Evolutionary conservation across 2,329 filamentous ascomycete species (phyloP).

Genomic region (Aspergillus awamori): DNA sequence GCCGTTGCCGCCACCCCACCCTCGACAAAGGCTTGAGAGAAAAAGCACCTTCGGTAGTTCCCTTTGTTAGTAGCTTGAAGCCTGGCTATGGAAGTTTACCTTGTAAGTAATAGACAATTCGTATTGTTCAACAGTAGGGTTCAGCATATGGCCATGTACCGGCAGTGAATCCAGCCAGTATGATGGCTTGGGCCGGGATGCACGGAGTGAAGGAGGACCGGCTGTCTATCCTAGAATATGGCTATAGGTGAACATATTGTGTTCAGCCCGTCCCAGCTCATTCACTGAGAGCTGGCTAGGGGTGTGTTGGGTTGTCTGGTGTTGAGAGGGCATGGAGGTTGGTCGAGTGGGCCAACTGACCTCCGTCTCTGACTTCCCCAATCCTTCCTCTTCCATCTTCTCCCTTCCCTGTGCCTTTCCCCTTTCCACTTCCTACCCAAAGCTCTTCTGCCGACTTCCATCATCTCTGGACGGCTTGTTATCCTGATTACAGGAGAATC

Average conservation of each 20-base stretch:
- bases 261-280: not conserved
- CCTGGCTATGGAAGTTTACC: not conserved
- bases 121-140: not conserved
- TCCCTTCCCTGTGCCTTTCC: constrained; percentile 5
- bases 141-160: not conserved
- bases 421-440: constrained; percentile 5
- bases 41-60: not conserved
- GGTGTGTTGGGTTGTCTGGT: constrained; percentile 9
- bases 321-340: constrained; percentile 12
- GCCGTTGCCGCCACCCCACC: not conserved
- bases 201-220: not conserved
- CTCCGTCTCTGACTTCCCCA: constrained; percentile 16
- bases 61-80: not conserved
- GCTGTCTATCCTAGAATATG: not conserved
- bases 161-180: not conserved
- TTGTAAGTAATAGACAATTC: not conserved
- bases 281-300: not conserved
- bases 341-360: constrained; percentile 19
- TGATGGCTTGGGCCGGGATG: not conserved
- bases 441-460: not conserved
- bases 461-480: not conserved
- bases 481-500: not conserved
- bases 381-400: constrained; percentile 13
- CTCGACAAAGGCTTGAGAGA: not conserved
- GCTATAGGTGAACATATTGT: no score